Conservation (phyloP, 192 early-diverging fungal genomes). For the Gonapodya sp. region DNA sequence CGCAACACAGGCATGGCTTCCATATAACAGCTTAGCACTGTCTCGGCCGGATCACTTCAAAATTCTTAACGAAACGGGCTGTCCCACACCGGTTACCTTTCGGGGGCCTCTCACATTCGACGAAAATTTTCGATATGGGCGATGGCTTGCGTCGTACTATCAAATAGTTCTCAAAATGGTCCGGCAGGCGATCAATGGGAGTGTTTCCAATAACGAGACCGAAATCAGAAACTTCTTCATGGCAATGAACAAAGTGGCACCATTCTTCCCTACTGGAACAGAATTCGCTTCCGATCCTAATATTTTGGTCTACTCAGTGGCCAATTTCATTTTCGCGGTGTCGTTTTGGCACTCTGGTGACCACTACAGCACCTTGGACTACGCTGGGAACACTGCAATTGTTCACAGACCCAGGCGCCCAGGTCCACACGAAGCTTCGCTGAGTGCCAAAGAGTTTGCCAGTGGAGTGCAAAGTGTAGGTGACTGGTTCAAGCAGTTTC, state of each 20-base stretch:
- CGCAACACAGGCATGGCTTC: not conserved
- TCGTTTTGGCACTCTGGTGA: constrained; percentile 1
- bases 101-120: not conserved
- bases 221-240: not conserved
- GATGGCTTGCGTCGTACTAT: not conserved
- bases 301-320: not conserved
- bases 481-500: not conserved
- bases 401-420: not conserved
- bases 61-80: not conserved
- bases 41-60: not conserved
- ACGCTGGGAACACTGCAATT: not conserved
- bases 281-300: not conserved
- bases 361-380: not conserved
- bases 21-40: not conserved
- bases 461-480: not conserved
- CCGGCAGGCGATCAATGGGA: not conserved
- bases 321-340: not conserved
- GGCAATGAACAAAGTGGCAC: not conserved
- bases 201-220: not conserved
- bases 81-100: not conserved
- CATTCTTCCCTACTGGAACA: not conserved
- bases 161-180: not conserved
- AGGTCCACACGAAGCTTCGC: not conserved
- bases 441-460: not conserved
- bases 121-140: not conserved